phyloP scores from a whole-genome alignment of 23 red algal genomes.

The Chondrus crispus region DNA sequence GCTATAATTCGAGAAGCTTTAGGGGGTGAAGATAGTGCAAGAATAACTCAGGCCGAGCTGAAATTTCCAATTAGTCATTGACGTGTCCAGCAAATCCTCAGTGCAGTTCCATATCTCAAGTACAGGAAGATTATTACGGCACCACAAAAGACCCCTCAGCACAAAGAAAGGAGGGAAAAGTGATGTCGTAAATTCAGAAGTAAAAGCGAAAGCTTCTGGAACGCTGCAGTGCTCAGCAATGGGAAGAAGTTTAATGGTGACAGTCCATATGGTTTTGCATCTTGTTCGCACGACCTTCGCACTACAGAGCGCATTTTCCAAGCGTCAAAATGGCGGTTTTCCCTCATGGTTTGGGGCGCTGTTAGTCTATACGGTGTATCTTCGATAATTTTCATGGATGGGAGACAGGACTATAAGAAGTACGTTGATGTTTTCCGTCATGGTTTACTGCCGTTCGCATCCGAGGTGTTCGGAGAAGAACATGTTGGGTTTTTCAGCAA shows the following conservation, averaged over 20 bases:
- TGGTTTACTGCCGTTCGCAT: neutral
- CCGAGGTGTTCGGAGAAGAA: neutral
- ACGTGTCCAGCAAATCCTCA: neutral
- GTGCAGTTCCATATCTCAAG: neutral
- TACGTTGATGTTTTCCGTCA: neutral
- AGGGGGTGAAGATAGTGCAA: neutral
- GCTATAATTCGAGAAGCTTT: neutral
- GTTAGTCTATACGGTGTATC: neutral
- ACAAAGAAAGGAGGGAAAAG: neutral
- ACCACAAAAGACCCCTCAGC: no score
- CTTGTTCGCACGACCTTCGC: neutral
- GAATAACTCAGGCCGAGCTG: neutral
- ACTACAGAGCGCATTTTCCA: neutral
- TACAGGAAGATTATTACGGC: neutral
- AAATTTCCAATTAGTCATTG: neutral
- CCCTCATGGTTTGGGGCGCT: neutral
- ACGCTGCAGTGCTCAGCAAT: neutral
- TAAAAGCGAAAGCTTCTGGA: neutral
- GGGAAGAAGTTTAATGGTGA: neutral
- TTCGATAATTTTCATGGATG: neutral
- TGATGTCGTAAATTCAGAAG: neutral
- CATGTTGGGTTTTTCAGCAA: slow-evolving; percentile 9
- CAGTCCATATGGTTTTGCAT: neutral
- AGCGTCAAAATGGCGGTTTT: neutral
- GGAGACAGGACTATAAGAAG: neutral